Conservation (phyloP, 1,139 yeast species). For the Martiniozyma asiatica region DNA sequence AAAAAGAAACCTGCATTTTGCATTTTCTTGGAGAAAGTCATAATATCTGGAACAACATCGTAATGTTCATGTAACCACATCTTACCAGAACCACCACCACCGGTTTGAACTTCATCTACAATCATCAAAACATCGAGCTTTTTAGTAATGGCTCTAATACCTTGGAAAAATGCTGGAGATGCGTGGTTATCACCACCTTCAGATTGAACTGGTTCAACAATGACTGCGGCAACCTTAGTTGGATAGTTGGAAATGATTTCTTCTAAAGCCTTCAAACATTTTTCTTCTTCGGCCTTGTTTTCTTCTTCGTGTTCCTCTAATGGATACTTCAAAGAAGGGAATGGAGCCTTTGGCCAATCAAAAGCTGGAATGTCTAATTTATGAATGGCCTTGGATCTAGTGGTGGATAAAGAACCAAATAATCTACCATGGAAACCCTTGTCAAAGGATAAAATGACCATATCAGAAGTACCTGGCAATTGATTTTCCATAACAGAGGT, state of each 20-base stretch:
- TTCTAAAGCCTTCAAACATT: constrained; percentile 53
- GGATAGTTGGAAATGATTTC: constrained; percentile 43
- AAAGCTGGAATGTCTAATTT: constrained; percentile 76
- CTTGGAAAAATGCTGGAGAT: constrained; percentile 63
- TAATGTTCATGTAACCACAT: constrained; percentile 86
- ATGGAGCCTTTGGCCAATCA: constrained; percentile 81
- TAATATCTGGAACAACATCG: constrained; percentile 59
- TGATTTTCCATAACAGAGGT: constrained; percentile 50
- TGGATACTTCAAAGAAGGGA: constrained; percentile 67
- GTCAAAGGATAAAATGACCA: constrained; percentile 62
- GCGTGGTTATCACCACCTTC: constrained; percentile 89
- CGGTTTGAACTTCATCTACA: constrained; percentile 79
- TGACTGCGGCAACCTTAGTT: constrained; percentile 62
- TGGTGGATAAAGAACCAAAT: constrained; percentile 67
- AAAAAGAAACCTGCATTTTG: constrained; percentile 81
- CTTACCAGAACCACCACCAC: constrained; percentile 76
- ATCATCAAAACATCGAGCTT: constrained; percentile 59
- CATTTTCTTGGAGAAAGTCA: constrained; percentile 75
- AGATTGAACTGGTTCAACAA: constrained; percentile 73
- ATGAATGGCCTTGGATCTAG: constrained; percentile 75
- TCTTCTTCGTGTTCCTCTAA: constrained; percentile 41
- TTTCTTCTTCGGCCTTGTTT: constrained; percentile 53
- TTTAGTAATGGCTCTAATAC: constrained; percentile 58
- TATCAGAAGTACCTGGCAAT: constrained; percentile 66
- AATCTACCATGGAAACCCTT: constrained; percentile 76